Conservation (phyloP, 495 filamentous ascomycete genomes). For the Hypoxylon perforatum region DNA sequence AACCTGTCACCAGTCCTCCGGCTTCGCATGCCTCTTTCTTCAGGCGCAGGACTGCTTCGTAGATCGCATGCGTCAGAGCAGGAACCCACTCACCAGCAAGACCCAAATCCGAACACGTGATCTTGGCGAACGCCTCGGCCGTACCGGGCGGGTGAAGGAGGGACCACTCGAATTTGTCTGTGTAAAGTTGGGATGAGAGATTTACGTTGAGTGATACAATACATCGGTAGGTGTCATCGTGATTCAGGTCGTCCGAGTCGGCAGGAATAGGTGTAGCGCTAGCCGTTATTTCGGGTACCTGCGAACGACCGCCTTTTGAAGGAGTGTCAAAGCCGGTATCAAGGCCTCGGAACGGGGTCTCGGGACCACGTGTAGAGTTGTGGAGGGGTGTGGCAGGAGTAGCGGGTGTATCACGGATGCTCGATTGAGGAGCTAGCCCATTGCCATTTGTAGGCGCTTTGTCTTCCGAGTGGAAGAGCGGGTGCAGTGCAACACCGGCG, state of each 20-base stretch:
- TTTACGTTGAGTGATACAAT: constrained; percentile 93
- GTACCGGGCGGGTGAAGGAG: constrained; percentile 90
- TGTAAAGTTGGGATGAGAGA: constrained; percentile 89
- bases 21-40: constrained; percentile 97
- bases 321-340: constrained; percentile 48
- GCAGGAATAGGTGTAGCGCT: constrained; percentile 62
- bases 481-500: constrained; percentile 91
- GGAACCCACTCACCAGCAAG: constrained; percentile 93
- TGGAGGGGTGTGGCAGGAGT: constrained; percentile 61
- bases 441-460: constrained; percentile 32
- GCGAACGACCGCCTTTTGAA: constrained; percentile 39
- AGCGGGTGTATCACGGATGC: constrained; percentile 53
- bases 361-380: constrained; percentile 52
- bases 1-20: constrained; percentile 78
- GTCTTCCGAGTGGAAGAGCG: constrained; percentile 78
- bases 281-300: constrained; percentile 58
- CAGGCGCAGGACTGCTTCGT: constrained; percentile 89
- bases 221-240: constrained; percentile 91
- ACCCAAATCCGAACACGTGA: constrained; percentile 91
- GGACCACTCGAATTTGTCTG: constrained; percentile 99
- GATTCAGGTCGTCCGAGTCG: constrained; percentile 72
- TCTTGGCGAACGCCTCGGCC: constrained; percentile 90
- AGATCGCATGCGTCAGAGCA: constrained; percentile 94
- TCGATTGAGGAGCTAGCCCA: constrained; percentile 42
- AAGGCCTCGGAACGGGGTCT: constrained; percentile 58